Conservation (phyloP, 2,329 filamentous ascomycete genomes). For the Cercospora sesami region DNA sequence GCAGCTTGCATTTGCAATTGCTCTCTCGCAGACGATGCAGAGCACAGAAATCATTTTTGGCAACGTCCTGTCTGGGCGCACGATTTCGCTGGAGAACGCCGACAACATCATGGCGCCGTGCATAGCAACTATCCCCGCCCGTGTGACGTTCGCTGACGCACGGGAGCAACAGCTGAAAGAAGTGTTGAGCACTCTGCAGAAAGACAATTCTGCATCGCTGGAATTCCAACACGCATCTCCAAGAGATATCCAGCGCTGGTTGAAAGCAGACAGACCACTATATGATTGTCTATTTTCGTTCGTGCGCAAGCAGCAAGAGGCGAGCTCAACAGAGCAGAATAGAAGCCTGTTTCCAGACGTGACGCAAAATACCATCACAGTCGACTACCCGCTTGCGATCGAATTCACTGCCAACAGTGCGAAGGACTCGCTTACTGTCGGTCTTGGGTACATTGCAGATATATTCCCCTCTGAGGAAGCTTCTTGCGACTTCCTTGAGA, state of each 20-base stretch:
- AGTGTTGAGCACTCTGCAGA: slow-evolving; percentile 8
- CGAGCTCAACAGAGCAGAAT: neutral
- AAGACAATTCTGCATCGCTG: slow-evolving; percentile 15
- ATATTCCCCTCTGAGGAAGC: slow-evolving; percentile 9
- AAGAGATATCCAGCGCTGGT: slow-evolving; percentile 19
- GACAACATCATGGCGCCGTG: slow-evolving; percentile 24
- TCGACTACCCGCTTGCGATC: slow-evolving; percentile 22
- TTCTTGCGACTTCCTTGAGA: slow-evolving; percentile 12
- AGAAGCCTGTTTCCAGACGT: slow-evolving; percentile 6
- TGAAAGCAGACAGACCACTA: slow-evolving; percentile 18
- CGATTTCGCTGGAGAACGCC: slow-evolving; percentile 14
- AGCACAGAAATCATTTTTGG: slow-evolving; percentile 22
- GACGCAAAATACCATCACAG: slow-evolving; percentile 13
- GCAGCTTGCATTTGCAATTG: slow-evolving; percentile 16
- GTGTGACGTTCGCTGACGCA: slow-evolving; percentile 12
- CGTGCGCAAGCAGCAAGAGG: slow-evolving; percentile 7
- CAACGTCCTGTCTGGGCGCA: slow-evolving; percentile 21
- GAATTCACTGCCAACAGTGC: slow-evolving; percentile 17
- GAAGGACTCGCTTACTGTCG: slow-evolving; percentile 16
- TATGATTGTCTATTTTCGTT: slow-evolving; percentile 24
- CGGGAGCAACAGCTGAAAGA: neutral
- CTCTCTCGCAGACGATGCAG: slow-evolving; percentile 14
- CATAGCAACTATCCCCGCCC: slow-evolving; percentile 21
- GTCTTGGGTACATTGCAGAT: slow-evolving; percentile 13
- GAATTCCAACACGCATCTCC: slow-evolving; percentile 22